Conservation (phyloP, 495 filamentous ascomycete genomes). For the Astrocystis sublimbata region DNA sequence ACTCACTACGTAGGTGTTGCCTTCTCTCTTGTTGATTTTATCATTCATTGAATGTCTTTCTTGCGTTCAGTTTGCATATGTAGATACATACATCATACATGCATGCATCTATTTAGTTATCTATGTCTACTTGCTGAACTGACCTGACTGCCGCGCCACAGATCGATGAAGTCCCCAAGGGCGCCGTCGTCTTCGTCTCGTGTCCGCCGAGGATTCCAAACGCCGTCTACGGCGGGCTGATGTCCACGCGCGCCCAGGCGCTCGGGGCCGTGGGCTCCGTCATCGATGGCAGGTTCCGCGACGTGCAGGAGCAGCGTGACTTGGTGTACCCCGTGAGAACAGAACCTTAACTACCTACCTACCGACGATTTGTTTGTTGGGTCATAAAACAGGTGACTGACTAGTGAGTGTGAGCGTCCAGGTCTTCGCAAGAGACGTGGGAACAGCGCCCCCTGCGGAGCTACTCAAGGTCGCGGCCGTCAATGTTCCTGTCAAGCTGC, state of each 20-base stretch:
- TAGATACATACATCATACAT: no score
- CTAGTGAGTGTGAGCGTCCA: background rate
- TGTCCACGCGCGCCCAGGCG: constrained; percentile 55
- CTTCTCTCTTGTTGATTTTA: background rate
- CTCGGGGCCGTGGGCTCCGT: constrained; percentile 48
- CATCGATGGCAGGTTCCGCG: constrained; percentile 60
- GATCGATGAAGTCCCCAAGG: constrained; percentile 56
- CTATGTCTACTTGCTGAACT: no score
- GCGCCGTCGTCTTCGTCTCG: constrained; percentile 58
- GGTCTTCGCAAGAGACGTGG: constrained; percentile 56
- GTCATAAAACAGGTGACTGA: background rate
- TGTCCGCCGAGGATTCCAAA: constrained; percentile 53
- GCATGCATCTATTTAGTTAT: no score
- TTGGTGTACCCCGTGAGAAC: constrained; percentile 45
- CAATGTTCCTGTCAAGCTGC: constrained; percentile 41
- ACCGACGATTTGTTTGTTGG: background rate
- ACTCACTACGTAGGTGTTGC: constrained; percentile 54
- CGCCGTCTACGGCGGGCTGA: constrained; percentile 61
- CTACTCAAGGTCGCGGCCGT: constrained; percentile 47
- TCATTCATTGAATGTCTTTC: no score
- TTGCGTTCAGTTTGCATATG: no score
- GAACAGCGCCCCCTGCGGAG: constrained; percentile 52
- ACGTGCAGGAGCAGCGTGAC: constrained; percentile 60
- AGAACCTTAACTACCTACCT: background rate
- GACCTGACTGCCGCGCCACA: constrained; percentile 21